These are phyloP conservation scores for Cladosporium sp. DNA, from an alignment of 2,329 filamentous ascomycete species.

Conservation along the genomic window DNA sequence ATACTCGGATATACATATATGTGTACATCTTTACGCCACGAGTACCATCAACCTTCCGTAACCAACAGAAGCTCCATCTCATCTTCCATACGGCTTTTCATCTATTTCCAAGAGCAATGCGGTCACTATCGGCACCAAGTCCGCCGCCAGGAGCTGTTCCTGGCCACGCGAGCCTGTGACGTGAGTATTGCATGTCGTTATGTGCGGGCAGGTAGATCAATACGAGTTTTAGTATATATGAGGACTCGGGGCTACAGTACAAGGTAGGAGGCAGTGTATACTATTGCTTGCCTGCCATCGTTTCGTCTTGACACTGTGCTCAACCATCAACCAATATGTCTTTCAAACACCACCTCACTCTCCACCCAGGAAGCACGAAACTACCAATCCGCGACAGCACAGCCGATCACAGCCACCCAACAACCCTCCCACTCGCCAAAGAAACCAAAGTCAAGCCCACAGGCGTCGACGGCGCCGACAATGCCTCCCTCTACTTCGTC, in stretches of 20 bases:
- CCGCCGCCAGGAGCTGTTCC: background rate
- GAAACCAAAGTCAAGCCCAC: conserved; percentile 47
- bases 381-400: conserved; percentile 42
- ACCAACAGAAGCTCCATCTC: background rate
- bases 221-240: background rate
- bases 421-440: conserved; percentile 45
- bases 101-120: background rate
- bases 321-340: background rate
- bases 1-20: background rate
- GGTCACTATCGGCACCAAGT: background rate
- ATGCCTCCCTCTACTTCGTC: conserved; percentile 54
- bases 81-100: background rate
- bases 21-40: background rate
- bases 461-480: conserved; percentile 38
- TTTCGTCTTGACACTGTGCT: background rate
- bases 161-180: background rate
- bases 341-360: conserved; percentile 42
- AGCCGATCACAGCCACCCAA: conserved; percentile 28
- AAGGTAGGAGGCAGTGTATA: too few species aligned
- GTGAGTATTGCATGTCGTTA: conserved; percentile 9
- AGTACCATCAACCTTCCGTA: background rate
- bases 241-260: too few species aligned
- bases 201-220: background rate
- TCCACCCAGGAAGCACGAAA: conserved; percentile 41
- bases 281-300: background rate